These are phyloP conservation scores for Arthrobotrys entomopaga DNA, from an alignment of 2,329 filamentous ascomycete species.

Conservation along the genomic window DNA sequence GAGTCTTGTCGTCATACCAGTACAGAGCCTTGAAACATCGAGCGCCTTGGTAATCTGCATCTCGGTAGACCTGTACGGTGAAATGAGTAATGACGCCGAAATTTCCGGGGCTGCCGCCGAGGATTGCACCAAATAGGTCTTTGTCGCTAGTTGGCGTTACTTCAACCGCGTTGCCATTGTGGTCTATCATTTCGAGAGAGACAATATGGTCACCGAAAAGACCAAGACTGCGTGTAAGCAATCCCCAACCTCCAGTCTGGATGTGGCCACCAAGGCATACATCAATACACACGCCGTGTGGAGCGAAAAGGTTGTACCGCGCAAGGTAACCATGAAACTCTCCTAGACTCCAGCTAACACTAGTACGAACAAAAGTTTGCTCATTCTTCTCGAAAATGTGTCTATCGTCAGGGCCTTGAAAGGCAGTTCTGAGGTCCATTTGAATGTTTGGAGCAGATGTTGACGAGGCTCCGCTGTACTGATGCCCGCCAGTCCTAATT, in stretches of 20 bases:
- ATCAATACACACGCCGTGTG: slow-evolving; percentile 65
- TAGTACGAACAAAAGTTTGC: slow-evolving; percentile 62
- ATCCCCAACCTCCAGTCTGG: slow-evolving; percentile 66
- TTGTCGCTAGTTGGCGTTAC: slow-evolving; percentile 58
- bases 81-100: slow-evolving; percentile 61
- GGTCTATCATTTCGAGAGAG: slow-evolving; percentile 59
- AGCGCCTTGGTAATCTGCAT: slow-evolving; percentile 63
- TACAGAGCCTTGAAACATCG: slow-evolving; percentile 64
- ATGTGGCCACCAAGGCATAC: slow-evolving; percentile 66
- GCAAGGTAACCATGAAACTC: slow-evolving; percentile 64
- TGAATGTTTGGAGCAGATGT: slow-evolving; percentile 65
- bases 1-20: slow-evolving; percentile 62
- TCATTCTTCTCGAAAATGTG: slow-evolving; percentile 61
- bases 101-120: slow-evolving; percentile 61
- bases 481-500: slow-evolving; percentile 66
- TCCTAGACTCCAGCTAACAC: slow-evolving; percentile 63
- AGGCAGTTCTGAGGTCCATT: slow-evolving; percentile 64
- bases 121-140: slow-evolving; percentile 60
- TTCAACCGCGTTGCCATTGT: slow-evolving; percentile 58
- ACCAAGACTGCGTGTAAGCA: slow-evolving; percentile 65
- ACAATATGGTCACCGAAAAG: slow-evolving; percentile 60
- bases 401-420: slow-evolving; percentile 60
- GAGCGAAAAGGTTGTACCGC: slow-evolving; percentile 64
- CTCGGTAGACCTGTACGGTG: slow-evolving; percentile 62
- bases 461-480: slow-evolving; percentile 67